These are phyloP conservation scores for Aspergillus panamensis DNA, from an alignment of 495 filamentous ascomycete species.

Conservation along the genomic window DNA sequence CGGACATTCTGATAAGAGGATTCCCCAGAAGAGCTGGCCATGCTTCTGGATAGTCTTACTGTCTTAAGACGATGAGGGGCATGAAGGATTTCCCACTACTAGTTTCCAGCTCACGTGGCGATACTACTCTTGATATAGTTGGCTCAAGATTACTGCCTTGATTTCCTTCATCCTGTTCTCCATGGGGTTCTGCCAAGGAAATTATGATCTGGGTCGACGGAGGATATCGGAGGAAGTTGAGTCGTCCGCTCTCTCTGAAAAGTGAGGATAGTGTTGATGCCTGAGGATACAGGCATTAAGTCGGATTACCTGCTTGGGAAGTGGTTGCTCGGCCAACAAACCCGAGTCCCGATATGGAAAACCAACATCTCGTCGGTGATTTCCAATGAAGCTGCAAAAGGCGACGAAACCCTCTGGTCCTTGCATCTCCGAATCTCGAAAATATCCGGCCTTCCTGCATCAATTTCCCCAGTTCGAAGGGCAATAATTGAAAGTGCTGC, in stretches of 20 bases:
- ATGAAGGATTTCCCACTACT: no score
- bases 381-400: background rate
- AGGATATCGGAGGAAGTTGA: no score
- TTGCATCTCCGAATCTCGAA: conserved; percentile 5
- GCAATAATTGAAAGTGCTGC: conserved; percentile 14
- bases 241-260: no score
- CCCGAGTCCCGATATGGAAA: conserved; percentile 11
- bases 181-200: background rate
- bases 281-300: conserved; percentile 14
- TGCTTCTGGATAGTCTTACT: no score
- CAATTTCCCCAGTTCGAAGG: background rate
- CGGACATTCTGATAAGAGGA: background rate
- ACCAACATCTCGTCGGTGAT: conserved; percentile 16
- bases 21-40: no score
- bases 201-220: no score
- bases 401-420: background rate
- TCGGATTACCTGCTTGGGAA: conserved; percentile 1
- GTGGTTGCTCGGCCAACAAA: conserved; percentile 20
- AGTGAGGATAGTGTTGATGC: background rate
- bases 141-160: background rate
- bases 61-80: no score
- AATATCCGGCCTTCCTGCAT: conserved; percentile 6
- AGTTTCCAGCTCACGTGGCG: no score
- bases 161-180: background rate
- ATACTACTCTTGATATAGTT: no score